Base-by-base conservation (phyloP, 495 filamentous ascomycete species). In the Aspergillus sclerotioniger region DNA sequence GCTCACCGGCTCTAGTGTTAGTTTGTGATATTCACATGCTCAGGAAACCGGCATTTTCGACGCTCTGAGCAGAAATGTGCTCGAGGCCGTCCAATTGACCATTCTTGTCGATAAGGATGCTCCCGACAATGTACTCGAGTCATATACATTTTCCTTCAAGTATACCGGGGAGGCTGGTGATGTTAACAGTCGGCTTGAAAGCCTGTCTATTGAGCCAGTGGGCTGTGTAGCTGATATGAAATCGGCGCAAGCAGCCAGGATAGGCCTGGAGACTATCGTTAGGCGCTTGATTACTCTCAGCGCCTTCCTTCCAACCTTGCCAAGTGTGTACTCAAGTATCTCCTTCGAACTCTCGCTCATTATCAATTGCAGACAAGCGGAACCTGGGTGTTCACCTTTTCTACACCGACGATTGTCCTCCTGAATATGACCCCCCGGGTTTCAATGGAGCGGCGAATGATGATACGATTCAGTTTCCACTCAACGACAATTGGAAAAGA, bases 81-180 rank as follows among this genome's bases (percentile, higher is more conserved):
- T 81, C 2, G 73, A 74, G n/a, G 73, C 73, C 4, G 33, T 82
- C 20, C 76, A 80, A 59, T 60, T 82, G 41, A 75, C 75, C 20
- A 71, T 82, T 47, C 67, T 72, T 51, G 69, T 71, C 12, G 70
- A 80, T 51, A 71, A 67, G 25, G 54, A 66, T 6, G 53, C 64
- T 0, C 72, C 72, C 5, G 60, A 65, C 8, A 64, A 77, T 49
- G 72, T 81, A 12, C 29, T 82, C 20, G 80, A 83, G 57, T 65
- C 68, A 3, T 83, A 83, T 57, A 80, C 76, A 0, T 82, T 82
- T 61, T 76, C 72, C 7, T 78, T 83, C 61, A 74, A 69, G 17
- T 83, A 81, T 57, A 56, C 53, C 15, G 46, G 59, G n/a, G 55
- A 53, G 3, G 7, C 57, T 6, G 54, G 62, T 2, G 53, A 65